Evolutionary conservation across 176 grass and related monocot species (phyloP), one percentile per base, ranked within the genome.

Genomic region (Tuctoria greenei): DNA sequence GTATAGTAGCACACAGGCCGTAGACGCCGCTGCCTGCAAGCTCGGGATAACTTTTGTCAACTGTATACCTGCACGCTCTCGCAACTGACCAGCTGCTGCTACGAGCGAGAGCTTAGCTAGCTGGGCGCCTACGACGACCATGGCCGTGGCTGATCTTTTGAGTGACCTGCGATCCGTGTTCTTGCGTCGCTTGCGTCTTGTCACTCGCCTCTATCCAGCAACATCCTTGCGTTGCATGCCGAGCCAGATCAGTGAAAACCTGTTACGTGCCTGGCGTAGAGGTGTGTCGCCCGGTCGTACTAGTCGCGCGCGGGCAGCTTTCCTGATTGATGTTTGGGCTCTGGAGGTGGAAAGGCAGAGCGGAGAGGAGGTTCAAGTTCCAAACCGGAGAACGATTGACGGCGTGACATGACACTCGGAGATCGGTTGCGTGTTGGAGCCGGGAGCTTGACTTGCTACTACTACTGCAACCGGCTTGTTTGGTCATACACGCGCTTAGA

Each of bases 61-160:
- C 14, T 3, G 10, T n/a, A 45, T 31, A 31, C 31, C 31, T 25
- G 41, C n/a, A 78, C 20, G 10, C 50, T 10, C 21, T 66, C 14
- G 45, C 34, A 45, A 42, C 72, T 61, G 35, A 31, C 57, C 73
- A 75, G 73, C 60, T 63, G 60, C 60, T 18, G 60, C 28, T 31
- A 31, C 31, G 31, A 27, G 1, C 31, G 31, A 3, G 42, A 20
- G 24, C 14, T 14, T 49, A 4, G 16, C 23, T 68, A 46, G 41
- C 38, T 44, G 40, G 10, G 10, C 63, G 21, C 14, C 38, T 59
- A 61, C 47, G 4, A 74, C 34, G 4, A n/a, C 13, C 44, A 20
- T 42, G 71, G 13, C 36, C 17, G 50, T 41, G 17, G 3, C 20
- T 18, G 45, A 5, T 61, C 77, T 50, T 55, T 55, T 80, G 78